A percentile compares a stretch with the other conserved stretches of the same genome.
Evolutionary conservation across 2,329 filamentous ascomycete species (phyloP).

Genomic region (Dactylellina parvicollis): DNA sequence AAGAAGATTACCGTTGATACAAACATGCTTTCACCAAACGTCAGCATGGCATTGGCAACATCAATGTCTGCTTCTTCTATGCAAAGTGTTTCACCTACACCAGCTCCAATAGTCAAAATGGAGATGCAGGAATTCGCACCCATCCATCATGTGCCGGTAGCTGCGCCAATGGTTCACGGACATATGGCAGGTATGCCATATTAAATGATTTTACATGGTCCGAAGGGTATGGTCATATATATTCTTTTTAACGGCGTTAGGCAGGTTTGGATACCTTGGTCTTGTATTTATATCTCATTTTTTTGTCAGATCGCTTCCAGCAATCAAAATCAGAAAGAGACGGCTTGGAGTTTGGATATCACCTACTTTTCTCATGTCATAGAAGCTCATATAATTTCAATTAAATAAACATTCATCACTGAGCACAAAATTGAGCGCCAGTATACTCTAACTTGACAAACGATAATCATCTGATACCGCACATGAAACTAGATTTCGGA

Average conservation of each 20-base stretch:
- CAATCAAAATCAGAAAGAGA: neutral
- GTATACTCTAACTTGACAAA: too few species aligned
- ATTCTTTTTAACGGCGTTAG: conserved; percentile 26
- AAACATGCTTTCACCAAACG: conserved; percentile 28
- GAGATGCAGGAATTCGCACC: conserved; percentile 25
- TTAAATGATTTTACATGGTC: neutral
- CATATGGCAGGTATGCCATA: conserved; percentile 36
- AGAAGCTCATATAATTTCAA: neutral
- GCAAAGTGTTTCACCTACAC: conserved; percentile 25
- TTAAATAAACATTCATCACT: too few species aligned
- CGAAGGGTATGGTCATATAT: neutral
- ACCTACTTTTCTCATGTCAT: neutral
- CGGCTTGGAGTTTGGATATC: neutral
- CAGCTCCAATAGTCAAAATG: conserved; percentile 31
- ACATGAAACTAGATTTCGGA: too few species aligned
- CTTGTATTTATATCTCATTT: conserved; percentile 18
- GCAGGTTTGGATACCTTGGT: conserved; percentile 5
- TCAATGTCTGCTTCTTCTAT: conserved; percentile 14
- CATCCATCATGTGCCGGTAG: conserved; percentile 11
- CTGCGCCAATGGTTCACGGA: conserved; percentile 7
- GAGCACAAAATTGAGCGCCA: too few species aligned
- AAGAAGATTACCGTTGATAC: conserved; percentile 36
- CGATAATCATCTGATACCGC: too few species aligned
- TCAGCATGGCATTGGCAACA: conserved; percentile 26
- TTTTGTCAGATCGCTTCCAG: too few species aligned